These are phyloP conservation scores for Blastocladiella emersonii DNA, from an alignment of 371 early-diverging fungal species.

Conservation along the genomic window DNA sequence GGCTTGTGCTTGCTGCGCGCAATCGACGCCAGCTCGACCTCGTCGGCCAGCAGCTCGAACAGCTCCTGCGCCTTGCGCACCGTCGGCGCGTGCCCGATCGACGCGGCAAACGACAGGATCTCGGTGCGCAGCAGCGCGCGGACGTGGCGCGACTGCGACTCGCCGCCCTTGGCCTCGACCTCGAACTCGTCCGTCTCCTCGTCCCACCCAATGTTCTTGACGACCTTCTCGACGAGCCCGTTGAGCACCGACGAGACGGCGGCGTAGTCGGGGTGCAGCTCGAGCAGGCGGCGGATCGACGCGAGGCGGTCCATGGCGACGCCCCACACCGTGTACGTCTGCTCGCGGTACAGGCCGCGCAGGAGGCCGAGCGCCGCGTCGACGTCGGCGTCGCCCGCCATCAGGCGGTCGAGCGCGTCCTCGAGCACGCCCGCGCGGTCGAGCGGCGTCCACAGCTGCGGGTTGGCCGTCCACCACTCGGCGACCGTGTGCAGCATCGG, in stretches of 20 bases:
- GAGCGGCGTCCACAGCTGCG: neutral
- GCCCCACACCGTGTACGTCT: neutral
- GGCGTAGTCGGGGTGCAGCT: neutral
- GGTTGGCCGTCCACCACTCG: neutral
- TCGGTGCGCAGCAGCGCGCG: neutral
- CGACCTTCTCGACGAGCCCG: neutral
- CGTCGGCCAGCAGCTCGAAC: neutral
- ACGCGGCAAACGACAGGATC: neutral
- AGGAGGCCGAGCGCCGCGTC: neutral
- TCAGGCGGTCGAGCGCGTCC: neutral
- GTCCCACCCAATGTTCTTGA: neutral
- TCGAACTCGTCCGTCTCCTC: too few species aligned
- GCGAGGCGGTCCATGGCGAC: neutral
- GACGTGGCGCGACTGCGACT: neutral
- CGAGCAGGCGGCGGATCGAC: neutral
- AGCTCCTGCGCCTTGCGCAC: neutral
- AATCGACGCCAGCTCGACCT: too few species aligned
- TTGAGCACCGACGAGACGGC: neutral
- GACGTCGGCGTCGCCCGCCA: neutral
- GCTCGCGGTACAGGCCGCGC: neutral
- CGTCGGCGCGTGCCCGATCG: neutral
- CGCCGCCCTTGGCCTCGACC: neutral
- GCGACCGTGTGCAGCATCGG: neutral
- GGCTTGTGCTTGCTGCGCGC: too few species aligned
- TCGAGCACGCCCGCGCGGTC: conserved; percentile 4